phyloP scores from a whole-genome alignment of 495 filamentous ascomycete species.

The Evernia prunastri region DNA sequence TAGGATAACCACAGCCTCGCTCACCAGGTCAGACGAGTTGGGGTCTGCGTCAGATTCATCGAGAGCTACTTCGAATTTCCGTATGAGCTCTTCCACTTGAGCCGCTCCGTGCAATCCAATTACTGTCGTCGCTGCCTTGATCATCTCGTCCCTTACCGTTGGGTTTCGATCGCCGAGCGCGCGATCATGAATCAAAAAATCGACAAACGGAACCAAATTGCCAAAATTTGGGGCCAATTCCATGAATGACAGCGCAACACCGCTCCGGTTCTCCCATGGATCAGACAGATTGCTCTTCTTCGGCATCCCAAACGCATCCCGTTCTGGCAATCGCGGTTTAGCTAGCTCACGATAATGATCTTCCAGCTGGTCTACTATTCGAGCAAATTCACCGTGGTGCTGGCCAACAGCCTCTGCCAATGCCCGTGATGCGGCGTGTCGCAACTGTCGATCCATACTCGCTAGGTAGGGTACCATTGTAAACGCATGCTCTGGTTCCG shows the following conservation, averaged over 20 bases:
- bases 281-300: conserved; percentile 76
- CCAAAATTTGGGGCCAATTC: conserved; percentile 65
- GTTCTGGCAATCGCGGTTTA: conserved; percentile 71
- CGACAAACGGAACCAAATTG: conserved; percentile 67
- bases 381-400: conserved; percentile 48
- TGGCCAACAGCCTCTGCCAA: conserved; percentile 63
- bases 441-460: conserved; percentile 67
- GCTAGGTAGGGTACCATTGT: conserved; percentile 73
- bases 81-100: conserved; percentile 85
- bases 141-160: conserved; percentile 77
- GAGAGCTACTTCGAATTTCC: conserved; percentile 76
- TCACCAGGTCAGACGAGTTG: conserved; percentile 73
- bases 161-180: conserved; percentile 74
- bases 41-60: conserved; percentile 74
- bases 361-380: conserved; percentile 57
- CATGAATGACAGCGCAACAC: conserved; percentile 79
- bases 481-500: conserved; percentile 55
- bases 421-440: conserved; percentile 75
- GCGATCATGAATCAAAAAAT: conserved; percentile 76
- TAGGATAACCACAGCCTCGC: conserved; percentile 94
- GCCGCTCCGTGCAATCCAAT: conserved; percentile 70
- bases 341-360: conserved; percentile 66
- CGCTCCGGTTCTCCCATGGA: conserved; percentile 84
- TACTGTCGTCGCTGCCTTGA: conserved; percentile 80
- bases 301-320: conserved; percentile 90